Evolutionary conservation across 2,329 filamentous ascomycete genomes (phyloP).

Genomic region (Lecanicillium sp.): DNA sequence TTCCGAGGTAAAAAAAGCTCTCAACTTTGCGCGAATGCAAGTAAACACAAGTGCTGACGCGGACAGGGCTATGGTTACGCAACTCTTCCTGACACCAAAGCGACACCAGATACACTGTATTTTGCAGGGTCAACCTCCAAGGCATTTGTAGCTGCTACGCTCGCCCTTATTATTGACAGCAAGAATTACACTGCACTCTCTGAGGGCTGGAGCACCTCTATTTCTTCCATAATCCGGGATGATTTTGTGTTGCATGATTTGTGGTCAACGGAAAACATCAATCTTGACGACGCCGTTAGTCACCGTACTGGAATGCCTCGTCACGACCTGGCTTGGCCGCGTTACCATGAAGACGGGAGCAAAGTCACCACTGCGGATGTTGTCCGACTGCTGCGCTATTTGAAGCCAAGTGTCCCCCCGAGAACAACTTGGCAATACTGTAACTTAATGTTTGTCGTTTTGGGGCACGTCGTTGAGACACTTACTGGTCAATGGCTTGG

Average conservation of each 20-base stretch:
- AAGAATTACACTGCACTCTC: constrained; percentile 6
- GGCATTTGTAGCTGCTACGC: constrained; percentile 2
- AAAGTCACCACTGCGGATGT: background rate
- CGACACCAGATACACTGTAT: constrained; percentile 6
- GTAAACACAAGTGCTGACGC: background rate
- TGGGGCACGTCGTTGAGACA: background rate
- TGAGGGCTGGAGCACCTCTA: background rate
- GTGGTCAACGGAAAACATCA: background rate
- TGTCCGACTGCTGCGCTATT: background rate
- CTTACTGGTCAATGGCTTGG: background rate
- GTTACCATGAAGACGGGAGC: background rate
- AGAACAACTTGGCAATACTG: background rate
- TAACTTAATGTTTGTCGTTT: background rate
- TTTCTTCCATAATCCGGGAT: background rate
- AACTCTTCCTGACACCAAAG: constrained; percentile 4
- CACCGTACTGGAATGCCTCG: background rate
- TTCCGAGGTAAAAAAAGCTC: background rate
- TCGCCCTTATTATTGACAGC: constrained; percentile 6
- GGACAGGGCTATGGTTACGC: constrained; percentile 8
- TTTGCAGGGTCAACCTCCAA: constrained; percentile 6
- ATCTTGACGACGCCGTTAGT: background rate
- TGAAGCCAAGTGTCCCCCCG: background rate
- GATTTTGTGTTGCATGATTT: background rate
- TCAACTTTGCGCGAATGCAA: background rate
- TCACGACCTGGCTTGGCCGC: background rate